Percentiles rank a stretch among this genome's conserved stretches.
These are phyloP conservation scores for Termitomyces bulborhizus DNA, from an alignment of 768 basidiomycete genomes.

Conservation along the genomic window DNA sequence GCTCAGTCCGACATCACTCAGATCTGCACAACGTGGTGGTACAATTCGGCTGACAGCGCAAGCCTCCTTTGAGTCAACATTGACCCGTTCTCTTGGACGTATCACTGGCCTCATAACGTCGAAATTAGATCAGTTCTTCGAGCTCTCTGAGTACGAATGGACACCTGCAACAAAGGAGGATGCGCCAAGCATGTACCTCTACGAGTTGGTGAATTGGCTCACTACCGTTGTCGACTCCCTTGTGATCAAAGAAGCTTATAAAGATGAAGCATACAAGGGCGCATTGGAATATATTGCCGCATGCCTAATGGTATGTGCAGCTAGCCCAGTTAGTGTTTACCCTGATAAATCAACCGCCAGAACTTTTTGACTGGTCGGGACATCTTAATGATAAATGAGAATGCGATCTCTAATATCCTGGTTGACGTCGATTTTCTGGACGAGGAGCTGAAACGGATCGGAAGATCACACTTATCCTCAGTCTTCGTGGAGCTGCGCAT, in stretches of 20 bases:
- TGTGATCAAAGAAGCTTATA: constrained; percentile 76
- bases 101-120: constrained; percentile 80
- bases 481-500: constrained; percentile 77
- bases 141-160: constrained; percentile 94
- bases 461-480: constrained; percentile 58
- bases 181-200: constrained; percentile 88
- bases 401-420: constrained; percentile 79
- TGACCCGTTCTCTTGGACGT: constrained; percentile 63
- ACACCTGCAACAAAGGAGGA: constrained; percentile 64
- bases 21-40: constrained; percentile 80
- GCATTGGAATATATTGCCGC: constrained; percentile 87
- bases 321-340: background rate
- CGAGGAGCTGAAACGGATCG: constrained; percentile 74
- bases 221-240: constrained; percentile 93
- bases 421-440: constrained; percentile 88
- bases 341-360: constrained; percentile 28
- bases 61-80: constrained; percentile 61
- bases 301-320: constrained; percentile 71
- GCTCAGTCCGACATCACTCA: constrained; percentile 20
- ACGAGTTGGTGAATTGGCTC: constrained; percentile 94
- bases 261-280: constrained; percentile 83
- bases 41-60: constrained; percentile 63
- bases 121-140: constrained; percentile 95
- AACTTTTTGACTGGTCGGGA: constrained; percentile 74
- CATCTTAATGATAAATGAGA: constrained; percentile 78